Base-by-base conservation (phyloP, 148 eudicot genomes). In the Rhododendron ferrugineum region DNA sequence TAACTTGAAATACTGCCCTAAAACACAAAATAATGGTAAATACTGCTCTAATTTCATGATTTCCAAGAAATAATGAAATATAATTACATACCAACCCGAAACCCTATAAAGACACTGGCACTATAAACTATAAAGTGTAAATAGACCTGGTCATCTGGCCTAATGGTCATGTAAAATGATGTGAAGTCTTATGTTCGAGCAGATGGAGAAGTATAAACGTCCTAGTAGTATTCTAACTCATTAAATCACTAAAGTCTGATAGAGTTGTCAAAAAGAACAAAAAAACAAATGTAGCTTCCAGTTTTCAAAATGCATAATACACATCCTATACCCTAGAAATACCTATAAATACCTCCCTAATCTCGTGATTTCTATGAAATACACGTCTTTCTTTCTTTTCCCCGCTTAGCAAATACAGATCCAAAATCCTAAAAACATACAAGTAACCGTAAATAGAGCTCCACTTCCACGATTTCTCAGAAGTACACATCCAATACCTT, bases 1-100 rank as follows among this genome's bases (percentile, higher is more conserved):
- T 58, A 58, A 60, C 68, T 22, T 66, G 73, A 66, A 66, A 32
- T 70, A 70, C 75, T 70, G 75, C 75, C 40, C 75, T 70, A 70
- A 14, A 70, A 70, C 36, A n/a, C 56, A n/a, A 23, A 46, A 16
- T 3, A 18, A 52, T 0, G 2, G 14, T 23, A 60, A 58, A 23
- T 23, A 66, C 13, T 3, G 73, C 73, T 28, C 73, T 37, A 60
- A 37, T 40, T 22, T 23, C 73, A 52, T 8, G 62, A 73, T 32
- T 30, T 36, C 5, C 32, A 18, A 34, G 32, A 8, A 3, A 15
- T 62, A 82, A 18, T 22, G 32, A 8, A 3, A 15, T 62, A 82
- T 76, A 40, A 3, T 40, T 34, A 62, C 22, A 70, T 28, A 20
- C 30, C 44, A 6, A 20, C 15, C 14, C 8, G 0, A 36, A 81